Evolutionary conservation across 345 rosid genomes (phyloP), one percentile per base, ranked within the genome.

Genomic region (Sonneratia alba): DNA sequence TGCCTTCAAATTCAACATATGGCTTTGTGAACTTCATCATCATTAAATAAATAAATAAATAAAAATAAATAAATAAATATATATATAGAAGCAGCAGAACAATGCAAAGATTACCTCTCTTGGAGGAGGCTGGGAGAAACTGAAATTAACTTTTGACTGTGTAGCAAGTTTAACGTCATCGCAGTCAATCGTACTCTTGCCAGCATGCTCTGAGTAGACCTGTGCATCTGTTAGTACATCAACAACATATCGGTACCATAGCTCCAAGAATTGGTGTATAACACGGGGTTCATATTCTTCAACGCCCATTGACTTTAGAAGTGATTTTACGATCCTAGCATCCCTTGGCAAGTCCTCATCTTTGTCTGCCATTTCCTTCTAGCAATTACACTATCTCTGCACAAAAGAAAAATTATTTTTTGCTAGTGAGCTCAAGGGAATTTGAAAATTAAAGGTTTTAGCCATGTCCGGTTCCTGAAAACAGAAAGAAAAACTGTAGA

Each of bases 71-170:
- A 21, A 27, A 27, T 32, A 36, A 4, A 53, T 18, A 43, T 27
- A 14, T 7, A 67, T 32, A 19, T 8, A 47, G 37, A 18, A 6
- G 56, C 55, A 43, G 47, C 43, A 48, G 0, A 27, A 42, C 45
- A 42, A 42, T 42, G 45, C 45, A 42, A 27, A 42, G 45, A 62
- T 42, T 79, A 89, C 98, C 91, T 91, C 98, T 86, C 98, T 77
- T 0, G 97, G 91, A 9, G 97, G 97, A 43, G 99, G 97, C 57
- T 95, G 97, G 1, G 97, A 90, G 85, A 92, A 89, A 86, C 93
- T 90, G 83, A 86, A 89, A 74, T 89, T 91, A 67, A 87, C 92
- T 87, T 87, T 92, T 2, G 99, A 90, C 56, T 88, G 99, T 77
- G 87, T 86, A 13, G 99, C 96, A 9, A 92, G 97, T 82, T 90